Conservation (phyloP, 2,329 filamentous ascomycete genomes). For the Pseudogymnoascus sp. region DNA sequence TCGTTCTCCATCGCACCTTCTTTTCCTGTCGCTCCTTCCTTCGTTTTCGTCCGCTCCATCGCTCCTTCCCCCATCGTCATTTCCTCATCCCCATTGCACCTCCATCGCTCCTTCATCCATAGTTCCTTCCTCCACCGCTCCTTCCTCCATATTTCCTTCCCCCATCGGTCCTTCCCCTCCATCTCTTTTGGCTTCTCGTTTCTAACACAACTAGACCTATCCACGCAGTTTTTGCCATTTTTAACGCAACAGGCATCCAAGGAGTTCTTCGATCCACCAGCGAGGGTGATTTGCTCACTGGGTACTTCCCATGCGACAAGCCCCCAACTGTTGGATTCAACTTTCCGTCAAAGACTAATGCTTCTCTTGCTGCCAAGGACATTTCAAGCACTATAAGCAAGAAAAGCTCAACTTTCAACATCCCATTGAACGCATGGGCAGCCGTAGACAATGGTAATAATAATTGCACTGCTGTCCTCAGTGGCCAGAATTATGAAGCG, state of each 20-base stretch:
- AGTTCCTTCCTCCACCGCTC: too few relatives aligned
- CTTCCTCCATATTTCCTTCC: too few relatives aligned
- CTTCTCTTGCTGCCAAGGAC: not conserved
- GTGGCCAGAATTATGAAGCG: not conserved
- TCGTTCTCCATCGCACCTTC: too few relatives aligned
- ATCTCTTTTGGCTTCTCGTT: not conserved
- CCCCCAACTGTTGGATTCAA: conserved; percentile 12
- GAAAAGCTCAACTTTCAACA: not conserved
- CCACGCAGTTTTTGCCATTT: not conserved
- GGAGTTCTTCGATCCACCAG: not conserved
- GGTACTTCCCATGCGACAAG: conserved; percentile 14
- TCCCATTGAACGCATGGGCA: not conserved
- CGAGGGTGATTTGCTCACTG: conserved; percentile 5
- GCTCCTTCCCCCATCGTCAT: too few relatives aligned
- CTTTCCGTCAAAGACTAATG: conserved; percentile 12
- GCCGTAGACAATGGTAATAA: not conserved
- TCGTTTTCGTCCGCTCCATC: too few relatives aligned
- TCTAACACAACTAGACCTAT: not conserved
- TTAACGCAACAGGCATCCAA: not conserved
- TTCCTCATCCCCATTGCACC: too few relatives aligned
- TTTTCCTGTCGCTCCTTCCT: too few relatives aligned
- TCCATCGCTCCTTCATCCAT: too few relatives aligned
- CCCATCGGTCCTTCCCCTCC: not conserved
- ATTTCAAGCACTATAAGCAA: not conserved
- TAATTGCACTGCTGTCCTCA: not conserved